Conservation (phyloP, 2,329 filamentous ascomycete genomes). For the Niveomyces coronatus region DNA sequence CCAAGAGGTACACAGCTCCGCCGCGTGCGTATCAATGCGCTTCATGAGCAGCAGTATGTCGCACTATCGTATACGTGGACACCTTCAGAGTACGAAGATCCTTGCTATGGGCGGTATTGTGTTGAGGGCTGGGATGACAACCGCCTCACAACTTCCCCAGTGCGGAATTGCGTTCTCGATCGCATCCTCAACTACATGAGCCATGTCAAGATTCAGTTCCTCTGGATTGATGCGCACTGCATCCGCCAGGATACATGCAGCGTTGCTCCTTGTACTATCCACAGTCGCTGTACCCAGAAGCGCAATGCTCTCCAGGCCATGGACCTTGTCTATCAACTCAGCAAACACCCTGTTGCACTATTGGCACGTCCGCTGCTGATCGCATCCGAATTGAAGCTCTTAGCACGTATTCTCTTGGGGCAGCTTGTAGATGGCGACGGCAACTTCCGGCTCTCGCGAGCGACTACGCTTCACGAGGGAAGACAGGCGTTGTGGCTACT, state of each 20-base stretch:
- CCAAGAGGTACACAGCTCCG: not conserved
- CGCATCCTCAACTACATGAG: constrained; percentile 18
- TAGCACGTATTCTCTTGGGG: constrained; percentile 13
- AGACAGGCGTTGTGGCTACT: constrained; percentile 15
- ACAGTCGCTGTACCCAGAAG: constrained; percentile 16
- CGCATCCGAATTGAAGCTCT: constrained; percentile 11
- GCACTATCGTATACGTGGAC: constrained; percentile 17
- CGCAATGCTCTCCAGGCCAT: constrained; percentile 19
- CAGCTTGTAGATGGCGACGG: constrained; percentile 12
- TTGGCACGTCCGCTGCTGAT: constrained; percentile 14
- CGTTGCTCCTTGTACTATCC: constrained; percentile 6
- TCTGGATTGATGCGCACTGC: constrained; percentile 22
- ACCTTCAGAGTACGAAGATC: constrained; percentile 12
- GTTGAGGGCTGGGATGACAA: constrained; percentile 11
- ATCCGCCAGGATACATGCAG: constrained; percentile 17
- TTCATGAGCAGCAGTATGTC: constrained; percentile 11
- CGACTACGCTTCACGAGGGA: constrained; percentile 3
- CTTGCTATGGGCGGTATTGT: constrained; percentile 10
- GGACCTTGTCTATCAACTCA: constrained; percentile 23
- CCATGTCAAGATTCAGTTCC: constrained; percentile 10
- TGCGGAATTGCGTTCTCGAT: constrained; percentile 17
- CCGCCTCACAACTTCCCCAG: constrained; percentile 10
- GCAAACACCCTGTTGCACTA: constrained; percentile 20
- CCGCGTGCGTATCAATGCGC: constrained; percentile 1
- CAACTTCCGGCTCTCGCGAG: constrained; percentile 8